Percentiles rank a stretch among this genome's conserved stretches.
These are phyloP conservation scores for Trichophyton mentagrophytes DNA, from an alignment of 2,329 filamentous ascomycete species.

Conservation along the genomic window DNA sequence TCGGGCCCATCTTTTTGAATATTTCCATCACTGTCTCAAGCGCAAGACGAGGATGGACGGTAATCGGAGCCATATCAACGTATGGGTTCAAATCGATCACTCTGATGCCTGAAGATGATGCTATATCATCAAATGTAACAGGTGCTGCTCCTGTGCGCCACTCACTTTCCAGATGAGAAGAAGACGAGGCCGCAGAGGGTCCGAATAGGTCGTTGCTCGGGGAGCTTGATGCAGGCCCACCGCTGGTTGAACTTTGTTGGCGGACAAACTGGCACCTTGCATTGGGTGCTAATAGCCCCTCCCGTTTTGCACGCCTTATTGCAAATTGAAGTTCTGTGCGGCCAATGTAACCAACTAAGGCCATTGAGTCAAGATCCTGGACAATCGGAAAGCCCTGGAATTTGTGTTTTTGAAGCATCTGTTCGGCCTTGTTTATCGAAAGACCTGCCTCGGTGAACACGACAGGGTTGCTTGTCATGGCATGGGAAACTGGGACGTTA, in stretches of 20 bases:
- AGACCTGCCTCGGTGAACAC: conserved; percentile 63
- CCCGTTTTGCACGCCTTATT: conserved; percentile 62
- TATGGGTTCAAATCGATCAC: conserved; percentile 72
- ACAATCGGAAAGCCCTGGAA: conserved; percentile 93
- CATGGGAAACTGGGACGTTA: conserved; percentile 79
- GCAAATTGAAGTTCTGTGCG: conserved; percentile 85
- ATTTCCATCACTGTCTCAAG: conserved; percentile 97
- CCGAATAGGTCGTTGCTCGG: not conserved
- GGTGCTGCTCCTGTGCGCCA: conserved; percentile 18
- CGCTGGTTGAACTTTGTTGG: not conserved
- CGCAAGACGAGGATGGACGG: conserved; percentile 78
- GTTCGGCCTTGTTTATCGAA: conserved; percentile 62
- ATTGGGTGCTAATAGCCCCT: conserved; percentile 50
- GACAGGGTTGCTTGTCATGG: conserved; percentile 69
- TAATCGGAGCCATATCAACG: conserved; percentile 77
- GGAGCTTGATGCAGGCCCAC: not conserved
- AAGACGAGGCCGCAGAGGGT: conserved; percentile 7
- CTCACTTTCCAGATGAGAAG: conserved; percentile 1
- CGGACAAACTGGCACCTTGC: conserved; percentile 62
- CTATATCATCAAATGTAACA: conserved; percentile 49
- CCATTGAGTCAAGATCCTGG: conserved; percentile 56
- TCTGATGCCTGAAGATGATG: conserved; percentile 43
- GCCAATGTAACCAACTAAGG: conserved; percentile 81
- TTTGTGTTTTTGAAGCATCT: conserved; percentile 60
- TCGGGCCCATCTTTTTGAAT: conserved; percentile 93